Conservation (phyloP, 139 green algal genomes). For the Chlorella vulgaris region DNA sequence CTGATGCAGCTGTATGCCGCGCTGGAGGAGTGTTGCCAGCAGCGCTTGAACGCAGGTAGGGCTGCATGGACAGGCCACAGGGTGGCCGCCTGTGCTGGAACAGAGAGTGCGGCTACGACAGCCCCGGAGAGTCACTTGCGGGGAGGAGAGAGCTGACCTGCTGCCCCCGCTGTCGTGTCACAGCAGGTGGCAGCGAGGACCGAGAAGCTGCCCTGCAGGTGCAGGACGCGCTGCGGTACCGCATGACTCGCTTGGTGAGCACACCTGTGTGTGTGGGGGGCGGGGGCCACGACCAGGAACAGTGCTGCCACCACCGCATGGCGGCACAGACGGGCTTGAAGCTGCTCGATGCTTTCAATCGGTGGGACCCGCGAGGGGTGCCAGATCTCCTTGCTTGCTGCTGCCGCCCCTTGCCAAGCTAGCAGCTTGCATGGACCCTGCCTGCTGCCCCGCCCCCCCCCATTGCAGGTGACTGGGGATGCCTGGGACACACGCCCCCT, state of each 20-base stretch:
- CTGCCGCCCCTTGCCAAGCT: no score
- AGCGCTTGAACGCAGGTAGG: background rate
- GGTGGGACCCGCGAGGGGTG: background rate
- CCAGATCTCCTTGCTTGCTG: background rate
- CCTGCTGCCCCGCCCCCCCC: no score
- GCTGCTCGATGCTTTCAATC: background rate
- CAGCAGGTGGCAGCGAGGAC: background rate
- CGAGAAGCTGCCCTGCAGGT: conserved; percentile 6
- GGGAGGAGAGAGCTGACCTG: background rate
- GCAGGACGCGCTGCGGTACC: conserved; percentile 36
- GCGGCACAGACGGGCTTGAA: background rate
- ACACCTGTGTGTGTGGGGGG: background rate
- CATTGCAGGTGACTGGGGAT: conserved; percentile 25
- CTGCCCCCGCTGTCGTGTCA: background rate
- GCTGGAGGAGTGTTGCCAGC: conserved; percentile 31
- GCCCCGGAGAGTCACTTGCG: background rate
- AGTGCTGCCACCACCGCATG: background rate
- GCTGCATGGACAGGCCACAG: background rate
- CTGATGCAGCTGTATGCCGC: conserved; percentile 27
- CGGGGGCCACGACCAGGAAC: background rate
- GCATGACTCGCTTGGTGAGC: conserved; percentile 39
- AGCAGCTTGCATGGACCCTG: no score
- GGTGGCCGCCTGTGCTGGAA: no score
- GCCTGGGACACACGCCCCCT: conserved; percentile 18
- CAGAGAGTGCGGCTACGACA: no score